phyloP scores from a whole-genome alignment of 2,329 filamentous ascomycete species.

The Davidsoniella eucalypti region DNA sequence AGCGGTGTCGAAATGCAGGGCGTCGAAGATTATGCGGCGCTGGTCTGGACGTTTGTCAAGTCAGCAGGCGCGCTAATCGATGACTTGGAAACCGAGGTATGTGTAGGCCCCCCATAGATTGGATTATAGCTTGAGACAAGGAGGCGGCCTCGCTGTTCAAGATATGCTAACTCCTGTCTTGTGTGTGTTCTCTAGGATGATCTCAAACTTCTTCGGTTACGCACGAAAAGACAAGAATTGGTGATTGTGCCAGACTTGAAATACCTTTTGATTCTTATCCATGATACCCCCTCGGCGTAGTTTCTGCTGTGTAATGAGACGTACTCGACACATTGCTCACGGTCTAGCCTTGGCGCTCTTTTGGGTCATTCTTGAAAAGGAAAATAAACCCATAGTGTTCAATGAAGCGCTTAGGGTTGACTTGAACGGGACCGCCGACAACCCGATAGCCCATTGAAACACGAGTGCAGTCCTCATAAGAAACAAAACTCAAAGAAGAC shows the following conservation, averaged over 20 bases:
- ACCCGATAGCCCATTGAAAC: not conserved
- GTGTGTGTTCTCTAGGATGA: slow-evolving; percentile 39
- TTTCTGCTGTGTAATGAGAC: not conserved
- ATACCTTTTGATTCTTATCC: slow-evolving; percentile 63
- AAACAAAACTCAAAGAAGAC: too few species aligned
- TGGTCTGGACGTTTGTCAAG: slow-evolving; percentile 63
- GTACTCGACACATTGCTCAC: not conserved
- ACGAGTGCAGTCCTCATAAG: too few species aligned
- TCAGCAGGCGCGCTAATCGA: slow-evolving; percentile 52
- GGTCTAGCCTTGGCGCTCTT: too few species aligned
- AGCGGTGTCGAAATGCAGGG: slow-evolving; percentile 36
- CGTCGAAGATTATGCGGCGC: slow-evolving; percentile 54
- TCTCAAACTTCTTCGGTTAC: slow-evolving; percentile 55
- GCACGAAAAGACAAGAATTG: slow-evolving; percentile 73
- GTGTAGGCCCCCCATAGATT: not conserved
- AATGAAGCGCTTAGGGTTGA: too few species aligned
- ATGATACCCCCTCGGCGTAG: slow-evolving; percentile 60
- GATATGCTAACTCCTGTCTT: too few species aligned
- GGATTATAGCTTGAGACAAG: not conserved
- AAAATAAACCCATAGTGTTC: too few species aligned
- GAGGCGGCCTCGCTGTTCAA: too few species aligned
- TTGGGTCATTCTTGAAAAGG: too few species aligned
- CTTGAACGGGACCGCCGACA: not conserved
- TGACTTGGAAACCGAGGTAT: slow-evolving; percentile 54
- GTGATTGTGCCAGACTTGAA: slow-evolving; percentile 69